Evolutionary conservation across 768 basidiomycete species (phyloP).

Genomic region (Tricholoma bakamatsutake): DNA sequence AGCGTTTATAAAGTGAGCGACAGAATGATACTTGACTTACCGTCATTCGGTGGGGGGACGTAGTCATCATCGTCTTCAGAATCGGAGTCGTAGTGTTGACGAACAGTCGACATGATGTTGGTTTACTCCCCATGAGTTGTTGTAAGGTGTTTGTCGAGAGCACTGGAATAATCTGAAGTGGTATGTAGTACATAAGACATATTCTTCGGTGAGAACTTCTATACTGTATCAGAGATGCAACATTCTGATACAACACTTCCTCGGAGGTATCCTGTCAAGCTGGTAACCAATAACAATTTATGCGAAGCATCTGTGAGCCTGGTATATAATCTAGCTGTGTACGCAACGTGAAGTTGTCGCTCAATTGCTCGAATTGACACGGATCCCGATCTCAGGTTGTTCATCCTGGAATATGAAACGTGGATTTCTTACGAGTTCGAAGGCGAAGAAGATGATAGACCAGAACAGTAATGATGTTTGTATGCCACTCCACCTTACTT

Average conservation of each 20-base stretch:
- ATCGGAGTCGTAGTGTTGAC: slow-evolving; percentile 33
- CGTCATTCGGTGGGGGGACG: slow-evolving; percentile 42
- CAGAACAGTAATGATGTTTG: not conserved
- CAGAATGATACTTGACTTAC: slow-evolving; percentile 20
- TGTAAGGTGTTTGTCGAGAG: not conserved
- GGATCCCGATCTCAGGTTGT: not conserved
- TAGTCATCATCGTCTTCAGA: slow-evolving; percentile 73
- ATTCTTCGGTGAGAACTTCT: no score
- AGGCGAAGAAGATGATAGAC: not conserved
- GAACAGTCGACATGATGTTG: slow-evolving; percentile 6
- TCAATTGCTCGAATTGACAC: not conserved
- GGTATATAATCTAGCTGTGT: no score
- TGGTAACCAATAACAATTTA: no score
- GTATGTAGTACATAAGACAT: no score
- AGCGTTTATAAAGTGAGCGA: slow-evolving; percentile 25
- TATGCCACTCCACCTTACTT: not conserved
- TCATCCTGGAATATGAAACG: not conserved
- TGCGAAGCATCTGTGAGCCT: no score
- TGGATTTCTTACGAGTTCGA: not conserved
- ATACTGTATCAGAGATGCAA: not conserved
- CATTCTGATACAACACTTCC: not conserved
- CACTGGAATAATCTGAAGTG: no score
- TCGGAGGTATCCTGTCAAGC: not conserved
- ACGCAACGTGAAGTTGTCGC: not conserved
- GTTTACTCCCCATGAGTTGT: not conserved